Evolutionary conservation across 495 filamentous ascomycete genomes (phyloP), one percentile per base, ranked within the genome.

Genomic region (Friedmanniomyces simplex): DNA sequence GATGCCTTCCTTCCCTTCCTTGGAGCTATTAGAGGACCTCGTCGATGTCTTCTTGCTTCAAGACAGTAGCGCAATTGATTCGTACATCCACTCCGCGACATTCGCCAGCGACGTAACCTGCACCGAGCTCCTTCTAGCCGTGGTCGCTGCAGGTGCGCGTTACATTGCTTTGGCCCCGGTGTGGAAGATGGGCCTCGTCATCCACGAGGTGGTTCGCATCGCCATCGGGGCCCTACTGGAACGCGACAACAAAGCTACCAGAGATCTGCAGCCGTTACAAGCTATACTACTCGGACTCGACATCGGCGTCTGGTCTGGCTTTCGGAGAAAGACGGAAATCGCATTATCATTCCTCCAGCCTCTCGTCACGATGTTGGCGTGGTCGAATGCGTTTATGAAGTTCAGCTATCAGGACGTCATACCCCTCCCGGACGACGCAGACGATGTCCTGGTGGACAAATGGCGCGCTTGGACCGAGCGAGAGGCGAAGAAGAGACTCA

Each of bases 281-380:
- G 73, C 75, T 4, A 72, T 76, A 50, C 67, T 79, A 10, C 52
- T 84, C 20, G 60, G 68, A 0, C 71, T 83, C 4, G 78, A 83
- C 41, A 69, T 84, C 34, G 79, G 79, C 0, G 69, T 85, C 8
- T 86, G 82, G 82, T 82, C 80, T 51, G 83, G 82, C 0, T 82
- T 80, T 56, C 73, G 79, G 36, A 67, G 83, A 13, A 81, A 81
- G 58, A 84, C 82, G 55, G 83, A 86, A 65, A 80, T 86, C 28
- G 78, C 82, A 2, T 79, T 84, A 52, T 82, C 79, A 55, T 79
- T 78, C 60, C 64, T 72, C n/a, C 73, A 77, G 45, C 73, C 76
- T 21, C 57, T 78, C 0, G 58, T 77, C 1, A 80, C 78, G 11
- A 74, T 79, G 60, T 46, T 71, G 26, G 28, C 69, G 55, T 59